phyloP scores from a whole-genome alignment of 2,329 filamentous ascomycete genomes.

The Thyridium curvatum region DNA sequence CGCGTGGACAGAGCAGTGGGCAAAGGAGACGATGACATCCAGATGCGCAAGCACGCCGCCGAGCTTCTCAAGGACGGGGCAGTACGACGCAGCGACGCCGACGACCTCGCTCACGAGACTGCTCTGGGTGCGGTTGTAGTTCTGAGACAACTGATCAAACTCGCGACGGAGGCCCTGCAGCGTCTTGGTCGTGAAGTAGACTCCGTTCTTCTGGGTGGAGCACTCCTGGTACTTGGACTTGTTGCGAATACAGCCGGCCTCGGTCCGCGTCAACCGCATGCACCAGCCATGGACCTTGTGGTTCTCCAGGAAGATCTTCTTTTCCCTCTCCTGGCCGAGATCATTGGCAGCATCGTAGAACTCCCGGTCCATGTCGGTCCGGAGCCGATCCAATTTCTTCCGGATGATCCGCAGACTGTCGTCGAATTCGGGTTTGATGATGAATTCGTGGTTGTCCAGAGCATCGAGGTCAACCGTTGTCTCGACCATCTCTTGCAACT shows the following conservation, averaged over 20 bases:
- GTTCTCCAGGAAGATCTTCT: slow-evolving; percentile 96
- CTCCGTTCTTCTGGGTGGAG: slow-evolving; percentile 97
- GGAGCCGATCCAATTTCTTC: slow-evolving; percentile 81
- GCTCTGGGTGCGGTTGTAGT: slow-evolving; percentile 90
- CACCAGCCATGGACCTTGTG: slow-evolving; percentile 96
- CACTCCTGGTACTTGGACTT: slow-evolving; percentile 88
- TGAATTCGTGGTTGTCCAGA: slow-evolving; percentile 93
- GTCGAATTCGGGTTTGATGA: slow-evolving; percentile 98
- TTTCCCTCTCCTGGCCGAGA: slow-evolving; percentile 86
- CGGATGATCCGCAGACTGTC: slow-evolving; percentile 81
- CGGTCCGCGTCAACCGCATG: slow-evolving; percentile 84
- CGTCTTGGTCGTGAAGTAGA: slow-evolving; percentile 88
- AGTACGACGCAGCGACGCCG: slow-evolving; percentile 87
- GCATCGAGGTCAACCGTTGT: slow-evolving; percentile 95
- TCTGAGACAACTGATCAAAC: slow-evolving; percentile 87
- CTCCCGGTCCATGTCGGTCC: slow-evolving; percentile 76
- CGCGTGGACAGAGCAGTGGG: slow-evolving; percentile 88
- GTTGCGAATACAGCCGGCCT: slow-evolving; percentile 89
- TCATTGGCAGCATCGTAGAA: slow-evolving; percentile 72
- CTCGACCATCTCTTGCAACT: slow-evolving; percentile 96
- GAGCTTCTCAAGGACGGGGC: slow-evolving; percentile 82
- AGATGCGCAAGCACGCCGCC: slow-evolving; percentile 86
- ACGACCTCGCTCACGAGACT: slow-evolving; percentile 92
- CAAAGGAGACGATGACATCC: slow-evolving; percentile 90
- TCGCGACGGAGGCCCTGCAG: slow-evolving; percentile 79